Percentiles rank a stretch among this genome's conserved stretches.
Conservation (phyloP, 345 rosid species). For the Arabidopsis thaliana region TAIR10.1 NC_003075.7:12998501-12999000, state of each 20-base stretch:
- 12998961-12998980: constrained; percentile 1
- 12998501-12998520: constrained; percentile 28
- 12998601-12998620: constrained; percentile 10
- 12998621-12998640: constrained; percentile 27
- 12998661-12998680: constrained; percentile 70
- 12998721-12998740: constrained; percentile 35
- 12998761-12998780: not conserved
- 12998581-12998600: constrained; percentile 55
- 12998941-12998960: constrained; percentile 50
- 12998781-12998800: not conserved
- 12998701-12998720: constrained; percentile 47
- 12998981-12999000: constrained; percentile 34
- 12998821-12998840: constrained; percentile 1
- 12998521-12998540: constrained; percentile 16
- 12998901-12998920: constrained; percentile 41
- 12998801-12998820: constrained; percentile 11
- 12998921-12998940: constrained; percentile 48
- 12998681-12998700: constrained; percentile 58
- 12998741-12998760: constrained; percentile 51
- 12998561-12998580: constrained; percentile 58
- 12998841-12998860: constrained; percentile 62
- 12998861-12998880: constrained; percentile 83
- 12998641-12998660: constrained; percentile 70
- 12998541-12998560: constrained; percentile 15
- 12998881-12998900: constrained; percentile 50